Base-by-base conservation (phyloP, 1,284 basidiomycete genomes). In the Microbotryomycetes sp. region DNA sequence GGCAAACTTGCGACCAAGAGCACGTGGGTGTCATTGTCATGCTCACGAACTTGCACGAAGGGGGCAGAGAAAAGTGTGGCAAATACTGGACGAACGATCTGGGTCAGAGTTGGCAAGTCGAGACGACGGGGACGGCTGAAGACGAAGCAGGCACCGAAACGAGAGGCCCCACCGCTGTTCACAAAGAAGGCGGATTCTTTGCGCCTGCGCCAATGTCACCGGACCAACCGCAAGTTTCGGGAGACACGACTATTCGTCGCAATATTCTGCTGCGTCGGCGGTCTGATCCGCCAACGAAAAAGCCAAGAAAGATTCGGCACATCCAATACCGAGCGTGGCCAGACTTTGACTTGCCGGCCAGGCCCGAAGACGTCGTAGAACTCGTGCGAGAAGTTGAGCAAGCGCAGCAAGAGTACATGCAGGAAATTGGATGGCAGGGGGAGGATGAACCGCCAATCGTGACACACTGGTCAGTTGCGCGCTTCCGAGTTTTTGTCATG, bases 1-100 rank as follows among this genome's bases (percentile, higher is more conserved):
- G 94, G 94, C 89, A 86, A 5, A 73, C 81, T 9, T 75, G 81
- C 6, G 81, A 80, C 76, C 79, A 82, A 67, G 80, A 83, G 67
- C 73, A 78, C 46, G 78, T 80, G 16, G 73, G 76, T 28, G 79
- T 81, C 27, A 81, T 82, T 57, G 79, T 81, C 61, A 82, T 82
- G 94, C 83, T 97, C 59, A 97, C 94, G 0, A 86, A 87, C 55
- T 89, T 97, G 75, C 81, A 88, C 66, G 94, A 98, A 76, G 89
- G 88, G 45, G 84, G 89, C 5, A 82, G 85, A 69, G 79, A 91
- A 67, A 97, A 98, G 75, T 96, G 93, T 73, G 90, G 91, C 46
- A 80, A 85, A 30, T 98, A 98, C 75, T 97, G 93, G 92, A 79
- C 81, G 26, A 82, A 85, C 28, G 79, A 80, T 15, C 74, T 77